Base-by-base conservation (phyloP, 108 stramenopile species). In the Skeletonema tropicum region DNA sequence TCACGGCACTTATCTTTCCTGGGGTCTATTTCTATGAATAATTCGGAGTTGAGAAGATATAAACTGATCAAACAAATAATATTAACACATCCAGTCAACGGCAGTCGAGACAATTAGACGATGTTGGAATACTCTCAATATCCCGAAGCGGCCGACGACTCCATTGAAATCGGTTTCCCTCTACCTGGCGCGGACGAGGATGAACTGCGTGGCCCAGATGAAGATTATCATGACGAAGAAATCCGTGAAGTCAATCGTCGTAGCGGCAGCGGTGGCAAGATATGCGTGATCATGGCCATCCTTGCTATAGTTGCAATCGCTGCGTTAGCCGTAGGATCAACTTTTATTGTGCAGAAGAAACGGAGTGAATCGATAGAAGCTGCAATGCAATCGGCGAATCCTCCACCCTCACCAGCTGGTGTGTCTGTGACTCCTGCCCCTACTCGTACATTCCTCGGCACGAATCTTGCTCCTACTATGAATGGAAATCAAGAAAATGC, bases 111-210 rank as follows among this genome's bases (percentile, higher is more conserved):
- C 26, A 29, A 29, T 1, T 29, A 29, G 26, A 29, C 26, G 26
- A 29, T 29, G 26, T 29, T 55, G 23, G 52, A 55, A 55, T 55
- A 55, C 52, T 55, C 52, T 0, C 52, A 55, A 55, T 55, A 55
- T 23, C 19, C 52, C 23, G 52, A 23, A n/a, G 21, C 52, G 17
- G 21, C 19, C 48, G 12, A 49, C 19, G 48, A 17, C 17, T 49
- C 48, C 19, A 19, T n/a, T n/a, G n/a, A n/a, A n/a, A n/a, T n/a
- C n/a, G n/a, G n/a, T n/a, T n/a, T n/a, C n/a, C n/a, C n/a, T n/a
- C n/a, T n/a, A n/a, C n/a, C n/a, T n/a, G n/a, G n/a, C n/a, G n/a
- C n/a, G n/a, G n/a, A n/a, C n/a, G n/a, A n/a, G n/a, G n/a, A n/a
- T n/a, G n/a, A n/a, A n/a, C n/a, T n/a, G n/a, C n/a, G n/a, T n/a